Evolutionary conservation across 1,284 basidiomycete genomes (phyloP).

Genomic region (Gomphus sp.): DNA sequence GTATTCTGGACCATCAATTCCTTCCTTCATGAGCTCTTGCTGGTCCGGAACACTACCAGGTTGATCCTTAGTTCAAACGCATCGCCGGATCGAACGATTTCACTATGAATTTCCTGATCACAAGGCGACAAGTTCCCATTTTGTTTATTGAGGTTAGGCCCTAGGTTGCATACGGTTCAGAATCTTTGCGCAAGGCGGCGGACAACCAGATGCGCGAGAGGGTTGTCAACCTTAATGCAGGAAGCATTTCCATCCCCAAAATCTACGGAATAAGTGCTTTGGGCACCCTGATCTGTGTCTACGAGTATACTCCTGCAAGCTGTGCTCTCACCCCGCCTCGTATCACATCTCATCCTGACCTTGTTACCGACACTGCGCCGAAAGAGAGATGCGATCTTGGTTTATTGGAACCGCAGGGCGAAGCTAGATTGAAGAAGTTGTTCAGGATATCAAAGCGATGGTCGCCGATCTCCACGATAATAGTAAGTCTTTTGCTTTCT

Average conservation of each 20-base stretch:
- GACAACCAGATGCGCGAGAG: too few relatives aligned
- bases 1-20: conserved; percentile 18
- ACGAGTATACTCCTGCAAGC: conserved; percentile 14
- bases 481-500: not conserved
- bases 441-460: not conserved
- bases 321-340: not conserved
- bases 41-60: conserved; percentile 15
- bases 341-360: not conserved
- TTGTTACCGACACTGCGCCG: conserved; percentile 10
- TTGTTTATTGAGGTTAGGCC: too few relatives aligned
- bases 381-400: conserved; percentile 8
- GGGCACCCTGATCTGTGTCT: conserved; percentile 17
- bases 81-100: not conserved
- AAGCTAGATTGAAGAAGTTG: not conserved
- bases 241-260: conserved; percentile 8
- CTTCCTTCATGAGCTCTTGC: conserved; percentile 17
- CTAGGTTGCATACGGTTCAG: not conserved
- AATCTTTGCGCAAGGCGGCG: too few relatives aligned
- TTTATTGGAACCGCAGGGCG: conserved; percentile 2
- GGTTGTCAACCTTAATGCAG: too few relatives aligned
- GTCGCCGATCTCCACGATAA: not conserved
- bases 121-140: conserved; percentile 12
- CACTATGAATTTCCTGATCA: conserved; percentile 13
- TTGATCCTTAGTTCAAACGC: conserved; percentile 18
- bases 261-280: conserved; percentile 17